These are phyloP conservation scores for Anthracocystis walkeri DNA, from an alignment of 1,284 basidiomycete genomes.

Conservation along the genomic window DNA sequence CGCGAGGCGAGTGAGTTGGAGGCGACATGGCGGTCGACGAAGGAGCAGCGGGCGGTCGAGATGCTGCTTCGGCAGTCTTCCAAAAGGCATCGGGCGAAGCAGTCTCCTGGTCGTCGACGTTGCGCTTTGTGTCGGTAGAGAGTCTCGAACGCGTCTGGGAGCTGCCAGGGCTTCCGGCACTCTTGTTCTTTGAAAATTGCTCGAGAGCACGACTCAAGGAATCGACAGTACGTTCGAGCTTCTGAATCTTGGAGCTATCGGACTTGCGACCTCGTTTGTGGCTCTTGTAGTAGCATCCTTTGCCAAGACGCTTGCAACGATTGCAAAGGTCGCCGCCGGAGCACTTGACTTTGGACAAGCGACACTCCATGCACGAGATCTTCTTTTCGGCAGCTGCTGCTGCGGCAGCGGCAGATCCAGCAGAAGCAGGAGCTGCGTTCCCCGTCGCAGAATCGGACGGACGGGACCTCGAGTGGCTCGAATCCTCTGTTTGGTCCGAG, in stretches of 20 bases:
- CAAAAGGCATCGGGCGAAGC: constrained; percentile 23
- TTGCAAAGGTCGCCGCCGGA: constrained; percentile 44
- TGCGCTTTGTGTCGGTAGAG: constrained; percentile 9
- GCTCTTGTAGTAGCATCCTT: constrained; percentile 47
- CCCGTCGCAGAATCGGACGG: background rate
- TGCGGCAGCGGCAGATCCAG: background rate
- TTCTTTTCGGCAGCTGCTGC: constrained; percentile 41
- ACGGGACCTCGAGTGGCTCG: background rate
- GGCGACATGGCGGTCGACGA: constrained; percentile 37
- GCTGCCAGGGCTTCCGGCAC: constrained; percentile 12
- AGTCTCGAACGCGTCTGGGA: constrained; percentile 8
- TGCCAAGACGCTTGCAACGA: constrained; percentile 45
- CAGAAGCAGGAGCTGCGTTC: background rate
- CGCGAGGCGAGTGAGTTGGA: constrained; percentile 29
- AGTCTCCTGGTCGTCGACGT: constrained; percentile 8
- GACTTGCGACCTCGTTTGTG: constrained; percentile 57
- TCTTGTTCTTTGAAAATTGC: constrained; percentile 41
- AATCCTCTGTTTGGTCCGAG: constrained; percentile 8
- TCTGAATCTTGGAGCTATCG: constrained; percentile 55
- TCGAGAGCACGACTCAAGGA: constrained; percentile 48
- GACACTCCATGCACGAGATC: constrained; percentile 55
- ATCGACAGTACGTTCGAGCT: constrained; percentile 50
- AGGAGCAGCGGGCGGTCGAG: constrained; percentile 11
- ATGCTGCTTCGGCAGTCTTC: constrained; percentile 9
- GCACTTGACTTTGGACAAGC: constrained; percentile 53